phyloP scores from a whole-genome alignment of 345 rosid genomes.

The Chamaenerion angustifolium region DNA sequence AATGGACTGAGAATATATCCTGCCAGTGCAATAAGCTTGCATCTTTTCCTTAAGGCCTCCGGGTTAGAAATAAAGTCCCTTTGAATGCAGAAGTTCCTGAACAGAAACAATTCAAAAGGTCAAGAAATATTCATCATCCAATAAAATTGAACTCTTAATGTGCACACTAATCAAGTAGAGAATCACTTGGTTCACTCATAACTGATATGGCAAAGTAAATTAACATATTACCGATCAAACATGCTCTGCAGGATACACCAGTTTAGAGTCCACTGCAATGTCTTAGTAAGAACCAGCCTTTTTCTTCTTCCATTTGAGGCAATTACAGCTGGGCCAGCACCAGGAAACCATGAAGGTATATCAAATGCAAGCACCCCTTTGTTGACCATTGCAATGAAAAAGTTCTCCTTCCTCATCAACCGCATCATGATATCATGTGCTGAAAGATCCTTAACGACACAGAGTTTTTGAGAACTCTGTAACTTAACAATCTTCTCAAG shows the following conservation, averaged over 20 bases:
- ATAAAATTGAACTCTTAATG: background rate
- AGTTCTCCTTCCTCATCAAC: constrained; percentile 95
- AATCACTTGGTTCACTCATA: background rate
- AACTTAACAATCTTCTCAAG: constrained; percentile 82
- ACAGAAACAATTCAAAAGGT: constrained; percentile 1
- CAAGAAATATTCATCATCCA: background rate
- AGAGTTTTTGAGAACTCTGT: constrained; percentile 67
- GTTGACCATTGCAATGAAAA: constrained; percentile 95
- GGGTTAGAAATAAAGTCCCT: constrained; percentile 87
- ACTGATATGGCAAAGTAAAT: constrained; percentile 1
- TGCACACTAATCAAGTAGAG: constrained; percentile 8
- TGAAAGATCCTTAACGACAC: constrained; percentile 93
- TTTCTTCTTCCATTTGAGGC: constrained; percentile 34
- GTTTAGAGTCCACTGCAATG: constrained; percentile 94
- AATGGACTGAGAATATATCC: constrained; percentile 91
- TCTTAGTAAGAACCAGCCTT: constrained; percentile 68
- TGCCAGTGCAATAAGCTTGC: constrained; percentile 73
- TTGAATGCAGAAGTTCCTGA: constrained; percentile 81
- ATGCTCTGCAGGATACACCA: constrained; percentile 99
- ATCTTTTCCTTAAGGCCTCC: constrained; percentile 60
- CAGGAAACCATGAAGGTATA: constrained; percentile 75
- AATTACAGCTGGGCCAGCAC: constrained; percentile 76
- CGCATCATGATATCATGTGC: constrained; percentile 95
- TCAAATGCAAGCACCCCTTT: constrained; percentile 93
- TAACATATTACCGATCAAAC: constrained; percentile 81